These are phyloP conservation scores for Leccinum obscurum DNA, from an alignment of 768 basidiomycete genomes.

Conservation along the genomic window DNA sequence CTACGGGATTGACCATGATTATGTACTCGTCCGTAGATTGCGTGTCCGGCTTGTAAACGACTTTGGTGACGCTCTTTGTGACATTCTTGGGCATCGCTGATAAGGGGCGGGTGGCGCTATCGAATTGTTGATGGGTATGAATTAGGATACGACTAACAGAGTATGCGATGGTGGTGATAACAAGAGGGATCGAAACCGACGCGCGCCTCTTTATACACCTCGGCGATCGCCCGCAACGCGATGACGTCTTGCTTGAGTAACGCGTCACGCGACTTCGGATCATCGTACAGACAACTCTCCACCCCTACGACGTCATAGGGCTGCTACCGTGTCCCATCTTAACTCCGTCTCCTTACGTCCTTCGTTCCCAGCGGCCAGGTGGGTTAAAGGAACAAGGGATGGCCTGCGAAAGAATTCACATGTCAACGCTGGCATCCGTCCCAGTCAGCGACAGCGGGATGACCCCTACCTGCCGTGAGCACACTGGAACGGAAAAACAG, in stretches of 20 bases:
- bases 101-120: constrained; percentile 1
- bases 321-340: constrained; percentile 27
- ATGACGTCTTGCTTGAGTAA: constrained; percentile 23
- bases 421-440: neutral
- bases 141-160: constrained; percentile 15
- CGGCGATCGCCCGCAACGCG: constrained; percentile 23
- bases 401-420: constrained; percentile 38
- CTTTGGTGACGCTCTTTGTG: constrained; percentile 61
- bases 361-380: constrained; percentile 23
- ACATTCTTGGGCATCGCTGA: constrained; percentile 46
- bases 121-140: constrained; percentile 10
- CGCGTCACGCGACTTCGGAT: constrained; percentile 32
- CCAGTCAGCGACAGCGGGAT: neutral
- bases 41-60: constrained; percentile 78
- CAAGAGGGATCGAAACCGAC: neutral
- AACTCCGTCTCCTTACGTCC: constrained; percentile 12
- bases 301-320: constrained; percentile 13
- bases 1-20: constrained; percentile 61
- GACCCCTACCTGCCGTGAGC: constrained; percentile 83
- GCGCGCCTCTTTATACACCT: constrained; percentile 26
- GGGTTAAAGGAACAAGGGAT: constrained; percentile 52
- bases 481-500: constrained; percentile 90
- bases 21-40: constrained; percentile 73
- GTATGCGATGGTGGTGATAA: neutral
- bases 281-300: neutral